Evolutionary conservation across 2,329 filamentous ascomycete species (phyloP), one percentile per base, ranked within the genome.

Genomic region (Diaporthe destruens): DNA sequence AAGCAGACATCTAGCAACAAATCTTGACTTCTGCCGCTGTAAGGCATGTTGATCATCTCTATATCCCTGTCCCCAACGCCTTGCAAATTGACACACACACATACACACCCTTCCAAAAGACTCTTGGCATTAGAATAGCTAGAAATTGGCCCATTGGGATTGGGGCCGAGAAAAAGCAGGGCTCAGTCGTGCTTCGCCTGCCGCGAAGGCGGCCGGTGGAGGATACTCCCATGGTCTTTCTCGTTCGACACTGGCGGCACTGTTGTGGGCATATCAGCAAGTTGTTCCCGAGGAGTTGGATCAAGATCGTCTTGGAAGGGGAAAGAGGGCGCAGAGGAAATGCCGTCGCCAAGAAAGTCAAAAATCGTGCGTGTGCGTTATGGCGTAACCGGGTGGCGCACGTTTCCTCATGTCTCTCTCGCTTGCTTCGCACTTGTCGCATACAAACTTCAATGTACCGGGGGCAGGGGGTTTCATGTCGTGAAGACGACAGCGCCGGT

Each of bases 161-260:
- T 14, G 16, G 16, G 29, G 29, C 20, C 32, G 32, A 16, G 3
- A 32, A 23, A 36, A 25, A 23, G n/a, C n/a, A 51, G 18, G 39
- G 32, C 9, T 74, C 56, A 74, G 32, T 74, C 72, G 9, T 72
- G 67, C 36, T 74, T 74, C 12, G 66, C 53, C 32, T 72, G 65
- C 39, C 71, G 72, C 29, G 71, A 54, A 16, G 72, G 69, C 2
- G 55, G 55, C 23, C 53, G 44, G 18, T 70, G 59, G 23, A 71
- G n/a, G 49, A 71, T 66, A 12, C 39, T 69, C 29, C 65, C 44
- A 29, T 55, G 57, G 11, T 72, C 72, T 49, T 74, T 74, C 29
- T 74, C 71, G 44, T 29, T 57, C 44, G 44, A 16, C 9, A 44
- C 14, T 56, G 57, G 14, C 20, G 57, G 57, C 34, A 72, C 72